These are phyloP conservation scores for Paramarasmius palmivorus DNA, from an alignment of 1,284 basidiomycete species.

Conservation along the genomic window DNA sequence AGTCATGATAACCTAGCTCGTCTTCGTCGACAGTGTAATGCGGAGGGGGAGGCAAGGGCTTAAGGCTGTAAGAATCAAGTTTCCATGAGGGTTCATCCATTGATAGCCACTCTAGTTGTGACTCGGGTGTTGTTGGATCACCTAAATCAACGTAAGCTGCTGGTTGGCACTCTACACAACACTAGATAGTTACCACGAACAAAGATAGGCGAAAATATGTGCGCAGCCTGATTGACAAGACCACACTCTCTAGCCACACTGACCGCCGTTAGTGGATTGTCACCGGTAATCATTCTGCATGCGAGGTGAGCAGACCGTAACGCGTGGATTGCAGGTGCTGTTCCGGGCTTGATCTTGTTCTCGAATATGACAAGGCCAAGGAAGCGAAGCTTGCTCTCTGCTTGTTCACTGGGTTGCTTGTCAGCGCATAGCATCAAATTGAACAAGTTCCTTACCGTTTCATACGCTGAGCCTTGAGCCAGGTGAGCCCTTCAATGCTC, in stretches of 20 bases:
- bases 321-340: slow-evolving; percentile 88
- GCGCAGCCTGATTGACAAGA: slow-evolving; percentile 85
- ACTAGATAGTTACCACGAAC: slow-evolving; percentile 55
- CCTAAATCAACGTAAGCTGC: slow-evolving; percentile 41
- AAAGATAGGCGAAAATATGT: slow-evolving; percentile 91
- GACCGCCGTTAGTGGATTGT: slow-evolving; percentile 96
- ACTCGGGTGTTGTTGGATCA: slow-evolving; percentile 56
- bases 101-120: slow-evolving; percentile 87
- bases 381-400: slow-evolving; percentile 90
- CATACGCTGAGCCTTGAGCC: slow-evolving; percentile 97
- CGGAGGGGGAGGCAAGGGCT: slow-evolving; percentile 68
- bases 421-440: slow-evolving; percentile 5
- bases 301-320: slow-evolving; percentile 90
- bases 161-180: not conserved
- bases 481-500: slow-evolving; percentile 89
- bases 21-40: slow-evolving; percentile 69
- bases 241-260: slow-evolving; percentile 96
- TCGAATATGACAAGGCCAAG: slow-evolving; percentile 98
- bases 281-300: slow-evolving; percentile 98
- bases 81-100: slow-evolving; percentile 89
- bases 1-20: slow-evolving; percentile 82
- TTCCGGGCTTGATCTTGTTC: slow-evolving; percentile 96
- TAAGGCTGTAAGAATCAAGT: slow-evolving; percentile 87
- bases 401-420: slow-evolving; percentile 73
- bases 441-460: slow-evolving; percentile 61